These are phyloP conservation scores for Camellia oleifera DNA, from an alignment of 179 eudicot genomes.

Conservation along the genomic window DNA sequence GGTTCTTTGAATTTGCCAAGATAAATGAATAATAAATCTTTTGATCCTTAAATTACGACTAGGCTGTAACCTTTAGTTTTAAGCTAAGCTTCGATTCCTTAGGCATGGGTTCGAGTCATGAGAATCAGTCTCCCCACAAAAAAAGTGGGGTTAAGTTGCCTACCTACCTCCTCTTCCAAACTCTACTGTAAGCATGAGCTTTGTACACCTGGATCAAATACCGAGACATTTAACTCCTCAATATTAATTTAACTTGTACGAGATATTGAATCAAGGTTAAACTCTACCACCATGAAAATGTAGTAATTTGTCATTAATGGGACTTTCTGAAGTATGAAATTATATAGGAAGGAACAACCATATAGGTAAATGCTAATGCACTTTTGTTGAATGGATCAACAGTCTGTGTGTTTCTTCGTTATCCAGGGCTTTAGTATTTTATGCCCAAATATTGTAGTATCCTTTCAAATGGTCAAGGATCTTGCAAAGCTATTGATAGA, in stretches of 20 bases:
- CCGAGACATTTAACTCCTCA: background rate
- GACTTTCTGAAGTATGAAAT: background rate
- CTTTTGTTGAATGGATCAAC: background rate
- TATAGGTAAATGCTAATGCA: constrained; percentile 2
- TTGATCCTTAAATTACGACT: background rate
- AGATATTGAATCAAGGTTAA: too few relatives aligned
- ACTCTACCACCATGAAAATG: too few relatives aligned
- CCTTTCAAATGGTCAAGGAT: background rate
- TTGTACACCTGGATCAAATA: background rate
- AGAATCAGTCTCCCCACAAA: too few relatives aligned
- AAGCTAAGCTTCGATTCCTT: background rate
- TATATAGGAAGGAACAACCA: background rate
- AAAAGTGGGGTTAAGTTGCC: too few relatives aligned
- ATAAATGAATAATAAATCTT: background rate
- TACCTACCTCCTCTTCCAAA: too few relatives aligned
- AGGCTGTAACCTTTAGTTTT: background rate
- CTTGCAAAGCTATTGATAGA: background rate
- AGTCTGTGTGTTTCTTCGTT: background rate
- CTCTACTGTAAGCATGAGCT: too few relatives aligned
- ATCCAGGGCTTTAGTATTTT: background rate
- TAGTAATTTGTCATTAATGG: background rate
- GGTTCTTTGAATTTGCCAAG: constrained; percentile 5
- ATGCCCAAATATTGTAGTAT: background rate
- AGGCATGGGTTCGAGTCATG: too few relatives aligned
- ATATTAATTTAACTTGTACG: background rate